These are phyloP conservation scores for Xylaria sp. DNA, from an alignment of 2,329 filamentous ascomycete species.

Conservation along the genomic window DNA sequence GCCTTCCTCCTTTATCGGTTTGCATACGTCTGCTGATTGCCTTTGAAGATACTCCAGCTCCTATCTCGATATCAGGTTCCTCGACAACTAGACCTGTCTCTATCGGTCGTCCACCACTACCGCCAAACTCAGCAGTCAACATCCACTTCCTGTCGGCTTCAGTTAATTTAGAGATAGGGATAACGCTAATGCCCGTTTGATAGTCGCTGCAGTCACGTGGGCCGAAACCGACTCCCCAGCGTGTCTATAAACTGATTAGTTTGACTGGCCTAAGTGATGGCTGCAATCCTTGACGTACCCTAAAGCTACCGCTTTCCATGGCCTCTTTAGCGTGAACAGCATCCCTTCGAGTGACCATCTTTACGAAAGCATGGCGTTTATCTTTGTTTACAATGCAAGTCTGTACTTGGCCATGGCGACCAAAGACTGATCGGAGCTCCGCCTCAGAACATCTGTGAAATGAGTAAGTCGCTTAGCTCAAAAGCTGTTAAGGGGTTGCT, in stretches of 20 bases:
- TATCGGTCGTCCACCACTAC: conserved; percentile 83
- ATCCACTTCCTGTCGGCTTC: conserved; percentile 99
- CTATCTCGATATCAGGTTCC: conserved; percentile 98
- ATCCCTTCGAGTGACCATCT: conserved; percentile 91
- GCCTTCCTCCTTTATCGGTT: conserved; percentile 68
- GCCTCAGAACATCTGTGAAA: conserved; percentile 70
- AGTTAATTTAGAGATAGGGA: conserved; percentile 89
- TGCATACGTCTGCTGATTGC: conserved; percentile 74
- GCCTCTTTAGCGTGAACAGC: conserved; percentile 82
- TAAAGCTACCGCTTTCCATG: conserved; percentile 81
- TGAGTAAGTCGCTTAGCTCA: conserved; percentile 38
- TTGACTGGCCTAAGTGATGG: conserved; percentile 10
- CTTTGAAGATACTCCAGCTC: conserved; percentile 95
- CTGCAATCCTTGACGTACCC: conserved; percentile 57
- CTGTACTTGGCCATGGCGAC: conserved; percentile 83
- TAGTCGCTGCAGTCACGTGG: conserved; percentile 98
- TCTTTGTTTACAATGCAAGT: conserved; percentile 98
- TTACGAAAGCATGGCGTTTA: conserved; percentile 97
- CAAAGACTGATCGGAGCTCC: conserved; percentile 82
- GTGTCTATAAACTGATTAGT: conserved; percentile 63
- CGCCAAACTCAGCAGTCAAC: conserved; percentile 89
- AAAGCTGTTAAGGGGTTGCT: conserved; percentile 47
- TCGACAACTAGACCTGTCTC: conserved; percentile 87
- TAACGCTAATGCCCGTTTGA: conserved; percentile 86
- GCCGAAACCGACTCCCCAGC: conserved; percentile 97